Evolutionary conservation across 345 rosid genomes (phyloP).

Genomic region (Gossypium mustelinum): DNA sequence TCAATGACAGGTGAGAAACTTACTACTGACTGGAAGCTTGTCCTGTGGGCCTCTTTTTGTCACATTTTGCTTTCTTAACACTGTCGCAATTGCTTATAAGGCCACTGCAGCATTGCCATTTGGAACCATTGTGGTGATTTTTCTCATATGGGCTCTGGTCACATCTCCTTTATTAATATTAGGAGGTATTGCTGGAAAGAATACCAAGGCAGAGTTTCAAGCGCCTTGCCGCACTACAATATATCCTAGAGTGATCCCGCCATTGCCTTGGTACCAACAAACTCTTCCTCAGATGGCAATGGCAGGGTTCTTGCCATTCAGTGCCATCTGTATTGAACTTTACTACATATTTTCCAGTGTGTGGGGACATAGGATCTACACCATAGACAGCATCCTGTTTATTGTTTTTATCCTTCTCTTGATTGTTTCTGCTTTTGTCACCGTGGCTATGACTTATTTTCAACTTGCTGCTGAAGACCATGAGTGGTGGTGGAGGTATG

Average conservation of each 20-base stretch:
- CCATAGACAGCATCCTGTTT: conserved; percentile 53
- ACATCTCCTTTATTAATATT: conserved; percentile 43
- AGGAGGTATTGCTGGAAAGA: conserved; percentile 55
- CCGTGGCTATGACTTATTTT: conserved; percentile 49
- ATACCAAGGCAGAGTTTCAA: conserved; percentile 49
- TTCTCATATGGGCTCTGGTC: conserved; percentile 48
- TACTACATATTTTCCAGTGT: conserved; percentile 57
- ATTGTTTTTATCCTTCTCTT: conserved; percentile 21
- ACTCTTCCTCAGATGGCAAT: conserved; percentile 55
- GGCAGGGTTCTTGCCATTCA: conserved; percentile 52
- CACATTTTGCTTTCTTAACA: conserved; percentile 25
- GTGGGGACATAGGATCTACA: conserved; percentile 57
- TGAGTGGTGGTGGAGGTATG: conserved; percentile 60
- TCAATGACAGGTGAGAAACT: conserved; percentile 40
- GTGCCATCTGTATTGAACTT: conserved; percentile 52
- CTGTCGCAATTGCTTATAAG: not conserved
- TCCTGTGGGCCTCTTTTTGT: conserved; percentile 44
- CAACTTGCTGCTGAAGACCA: conserved; percentile 54
- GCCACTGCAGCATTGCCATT: conserved; percentile 8
- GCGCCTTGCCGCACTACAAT: conserved; percentile 49
- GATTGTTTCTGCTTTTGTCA: conserved; percentile 48
- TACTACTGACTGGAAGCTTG: conserved; percentile 37
- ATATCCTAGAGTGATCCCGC: conserved; percentile 48
- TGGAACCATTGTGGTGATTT: conserved; percentile 30
- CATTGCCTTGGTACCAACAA: conserved; percentile 40